Conservation (phyloP, 1,284 basidiomycete genomes). For the Austroboletus novae-zelandiae region DNA sequence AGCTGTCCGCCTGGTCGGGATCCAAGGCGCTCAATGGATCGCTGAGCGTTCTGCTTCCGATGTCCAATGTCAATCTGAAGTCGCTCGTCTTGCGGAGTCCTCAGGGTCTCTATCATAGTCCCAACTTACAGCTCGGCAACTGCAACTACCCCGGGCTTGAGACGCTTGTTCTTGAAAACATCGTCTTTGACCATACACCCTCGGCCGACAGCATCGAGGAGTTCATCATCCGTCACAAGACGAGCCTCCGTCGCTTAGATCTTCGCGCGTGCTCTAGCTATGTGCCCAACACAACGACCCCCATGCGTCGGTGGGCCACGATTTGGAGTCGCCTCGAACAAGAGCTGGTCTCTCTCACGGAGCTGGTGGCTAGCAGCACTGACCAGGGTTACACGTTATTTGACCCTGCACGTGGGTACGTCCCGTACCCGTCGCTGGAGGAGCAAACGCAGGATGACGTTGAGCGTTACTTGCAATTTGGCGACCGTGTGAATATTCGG, state of each 20-base stretch:
- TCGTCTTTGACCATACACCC: slow-evolving; percentile 26
- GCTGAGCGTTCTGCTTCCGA: slow-evolving; percentile 24
- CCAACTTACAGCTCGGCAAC: slow-evolving; percentile 17
- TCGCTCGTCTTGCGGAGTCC: slow-evolving; percentile 27
- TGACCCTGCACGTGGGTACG: slow-evolving; percentile 20
- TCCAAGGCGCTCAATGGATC: slow-evolving; percentile 30
- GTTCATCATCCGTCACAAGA: slow-evolving; percentile 31
- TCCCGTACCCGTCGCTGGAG: slow-evolving; percentile 15
- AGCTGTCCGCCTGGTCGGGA: slow-evolving; percentile 30
- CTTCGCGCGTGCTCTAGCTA: slow-evolving; percentile 28
- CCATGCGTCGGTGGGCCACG: slow-evolving; percentile 26
- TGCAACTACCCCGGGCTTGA: slow-evolving; percentile 26
- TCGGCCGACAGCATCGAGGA: slow-evolving; percentile 27
- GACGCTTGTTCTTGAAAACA: slow-evolving; percentile 30
- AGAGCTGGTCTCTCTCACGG: slow-evolving; percentile 22
- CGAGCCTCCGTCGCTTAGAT: slow-evolving; percentile 21
- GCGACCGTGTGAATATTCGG: slow-evolving; percentile 13
- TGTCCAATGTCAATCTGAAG: slow-evolving; percentile 20
- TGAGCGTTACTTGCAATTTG: slow-evolving; percentile 6
- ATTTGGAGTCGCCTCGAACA: slow-evolving; percentile 25
- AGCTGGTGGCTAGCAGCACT: slow-evolving; percentile 16
- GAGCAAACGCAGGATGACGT: slow-evolving; percentile 12
- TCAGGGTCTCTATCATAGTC: slow-evolving; percentile 30
- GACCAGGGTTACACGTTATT: slow-evolving; percentile 23
- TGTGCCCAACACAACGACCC: slow-evolving; percentile 3